phyloP scores from a whole-genome alignment of 225 moss, liverwort and hornwort genomes.

The Physcomitrium patens region DNA sequence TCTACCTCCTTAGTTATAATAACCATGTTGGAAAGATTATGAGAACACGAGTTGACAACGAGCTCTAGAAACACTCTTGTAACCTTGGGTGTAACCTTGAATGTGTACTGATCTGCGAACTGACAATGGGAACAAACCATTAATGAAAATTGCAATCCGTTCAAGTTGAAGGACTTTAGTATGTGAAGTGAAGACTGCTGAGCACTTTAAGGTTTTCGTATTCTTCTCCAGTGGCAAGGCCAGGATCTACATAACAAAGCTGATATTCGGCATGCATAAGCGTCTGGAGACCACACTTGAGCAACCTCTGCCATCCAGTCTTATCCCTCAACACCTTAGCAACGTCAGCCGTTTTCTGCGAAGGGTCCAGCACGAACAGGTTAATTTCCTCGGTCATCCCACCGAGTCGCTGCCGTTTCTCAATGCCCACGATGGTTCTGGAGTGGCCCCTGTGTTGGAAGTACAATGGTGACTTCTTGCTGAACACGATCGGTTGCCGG shows the following conservation, averaged over 20 bases:
- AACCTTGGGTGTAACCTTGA: neutral
- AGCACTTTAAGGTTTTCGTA: slow-evolving; percentile 71
- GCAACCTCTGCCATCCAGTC: slow-evolving; percentile 64
- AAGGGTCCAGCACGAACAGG: slow-evolving; percentile 72
- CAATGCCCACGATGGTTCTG: slow-evolving; percentile 77
- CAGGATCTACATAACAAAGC: slow-evolving; percentile 77
- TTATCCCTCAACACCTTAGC: slow-evolving; percentile 53
- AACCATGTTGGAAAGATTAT: neutral
- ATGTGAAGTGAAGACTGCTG: slow-evolving; percentile 73
- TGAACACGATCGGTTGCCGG: slow-evolving; percentile 56
- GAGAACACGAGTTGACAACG: neutral
- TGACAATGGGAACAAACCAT: no score
- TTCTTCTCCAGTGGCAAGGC: slow-evolving; percentile 64
- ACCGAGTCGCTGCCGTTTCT: slow-evolving; percentile 56
- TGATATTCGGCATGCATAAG: slow-evolving; percentile 77
- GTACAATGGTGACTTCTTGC: slow-evolving; percentile 72
- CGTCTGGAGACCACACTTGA: slow-evolving; percentile 61
- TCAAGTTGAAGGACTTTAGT: slow-evolving; percentile 19
- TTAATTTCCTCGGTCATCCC: slow-evolving; percentile 46
- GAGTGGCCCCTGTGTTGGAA: slow-evolving; percentile 87
- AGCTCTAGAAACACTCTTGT: no score
- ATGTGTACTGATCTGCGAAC: neutral
- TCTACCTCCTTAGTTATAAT: no score
- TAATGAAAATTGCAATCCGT: no score
- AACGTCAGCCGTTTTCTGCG: slow-evolving; percentile 64